Evolutionary conservation across 2,329 filamentous ascomycete species (phyloP).

Genomic region (Cercospora berteroae): DNA sequence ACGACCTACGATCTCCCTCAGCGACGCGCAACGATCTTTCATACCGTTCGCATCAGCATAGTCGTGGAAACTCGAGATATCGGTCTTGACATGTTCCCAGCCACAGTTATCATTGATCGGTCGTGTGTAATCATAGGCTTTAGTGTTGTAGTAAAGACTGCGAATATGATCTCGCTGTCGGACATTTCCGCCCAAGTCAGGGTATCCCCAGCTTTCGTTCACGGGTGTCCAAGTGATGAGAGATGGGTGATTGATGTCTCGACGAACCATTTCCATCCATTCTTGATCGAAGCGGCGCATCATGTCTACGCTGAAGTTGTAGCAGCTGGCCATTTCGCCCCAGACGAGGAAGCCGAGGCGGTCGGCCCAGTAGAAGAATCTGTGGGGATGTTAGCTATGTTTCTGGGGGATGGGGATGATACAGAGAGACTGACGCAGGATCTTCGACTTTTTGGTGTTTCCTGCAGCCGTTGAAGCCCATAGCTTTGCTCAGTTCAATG

Average conservation of each 20-base stretch:
- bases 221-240: conserved; percentile 66
- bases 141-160: conserved; percentile 63
- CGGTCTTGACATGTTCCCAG: conserved; percentile 66
- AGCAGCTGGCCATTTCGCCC: conserved; percentile 65
- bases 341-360: conserved; percentile 61
- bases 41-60: conserved; percentile 61
- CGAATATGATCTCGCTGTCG: conserved; percentile 64
- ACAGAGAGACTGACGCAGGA: conserved; percentile 38
- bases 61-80: conserved; percentile 67
- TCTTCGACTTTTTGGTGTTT: conserved; percentile 67
- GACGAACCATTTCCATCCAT: conserved; percentile 61
- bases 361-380: conserved; percentile 61
- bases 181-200: conserved; percentile 54
- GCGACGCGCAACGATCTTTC: conserved; percentile 52
- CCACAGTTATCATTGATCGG: conserved; percentile 71
- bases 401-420: neutral
- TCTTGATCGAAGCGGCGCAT: conserved; percentile 61
- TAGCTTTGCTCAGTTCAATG: conserved; percentile 57
- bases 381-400: neutral
- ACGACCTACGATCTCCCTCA: conserved; percentile 58
- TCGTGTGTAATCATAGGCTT: conserved; percentile 61
- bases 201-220: conserved; percentile 65
- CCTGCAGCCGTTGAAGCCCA: conserved; percentile 64
- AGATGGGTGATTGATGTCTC: conserved; percentile 65
- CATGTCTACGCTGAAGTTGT: conserved; percentile 60